A percentile compares a stretch with the other conserved stretches of the same genome.
Conservation (phyloP, 352 stramenopile species). For the Blastocystis hominis region DNA sequence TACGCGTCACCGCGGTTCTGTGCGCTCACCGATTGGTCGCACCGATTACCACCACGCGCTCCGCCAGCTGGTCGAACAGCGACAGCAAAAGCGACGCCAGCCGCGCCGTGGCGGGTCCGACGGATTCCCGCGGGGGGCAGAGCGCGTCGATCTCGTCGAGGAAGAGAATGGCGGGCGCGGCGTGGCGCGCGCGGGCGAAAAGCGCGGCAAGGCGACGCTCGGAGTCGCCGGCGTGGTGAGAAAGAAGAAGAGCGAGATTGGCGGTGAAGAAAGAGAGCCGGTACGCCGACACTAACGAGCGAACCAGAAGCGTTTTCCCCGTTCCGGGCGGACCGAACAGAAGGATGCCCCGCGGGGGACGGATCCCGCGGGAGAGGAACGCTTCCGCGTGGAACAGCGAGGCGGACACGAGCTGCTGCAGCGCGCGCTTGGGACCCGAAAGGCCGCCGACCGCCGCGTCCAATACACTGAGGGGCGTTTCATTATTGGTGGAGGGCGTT, state of each 20-base stretch:
- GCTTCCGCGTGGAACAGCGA: neutral
- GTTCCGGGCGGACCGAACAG: constrained; percentile 90
- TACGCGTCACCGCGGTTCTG: constrained; percentile 72
- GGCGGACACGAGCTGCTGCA: neutral
- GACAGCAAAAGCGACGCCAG: constrained; percentile 77
- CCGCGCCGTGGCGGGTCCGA: constrained; percentile 71
- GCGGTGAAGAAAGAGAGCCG: constrained; percentile 25
- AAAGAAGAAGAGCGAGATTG: constrained; percentile 1
- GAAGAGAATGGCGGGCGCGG: constrained; percentile 87
- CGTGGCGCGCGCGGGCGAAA: constrained; percentile 62
- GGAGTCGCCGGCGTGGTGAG: constrained; percentile 24
- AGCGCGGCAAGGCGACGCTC: neutral
- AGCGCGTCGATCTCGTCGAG: constrained; percentile 85
- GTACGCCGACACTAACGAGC: constrained; percentile 91
- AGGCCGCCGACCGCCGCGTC: neutral
- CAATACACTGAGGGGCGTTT: neutral
- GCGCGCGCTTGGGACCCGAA: neutral
- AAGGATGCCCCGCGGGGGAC: constrained; percentile 69
- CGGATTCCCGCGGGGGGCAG: constrained; percentile 72
- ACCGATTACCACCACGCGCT: constrained; percentile 63
- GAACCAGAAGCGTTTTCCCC: constrained; percentile 91
- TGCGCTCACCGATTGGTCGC: constrained; percentile 66
- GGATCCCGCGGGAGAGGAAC: neutral
- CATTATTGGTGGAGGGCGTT: neutral
- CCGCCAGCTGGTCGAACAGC: constrained; percentile 75